Conservation (phyloP, 2,329 filamentous ascomycete species). For the Fusarium veterinarium region DNA sequence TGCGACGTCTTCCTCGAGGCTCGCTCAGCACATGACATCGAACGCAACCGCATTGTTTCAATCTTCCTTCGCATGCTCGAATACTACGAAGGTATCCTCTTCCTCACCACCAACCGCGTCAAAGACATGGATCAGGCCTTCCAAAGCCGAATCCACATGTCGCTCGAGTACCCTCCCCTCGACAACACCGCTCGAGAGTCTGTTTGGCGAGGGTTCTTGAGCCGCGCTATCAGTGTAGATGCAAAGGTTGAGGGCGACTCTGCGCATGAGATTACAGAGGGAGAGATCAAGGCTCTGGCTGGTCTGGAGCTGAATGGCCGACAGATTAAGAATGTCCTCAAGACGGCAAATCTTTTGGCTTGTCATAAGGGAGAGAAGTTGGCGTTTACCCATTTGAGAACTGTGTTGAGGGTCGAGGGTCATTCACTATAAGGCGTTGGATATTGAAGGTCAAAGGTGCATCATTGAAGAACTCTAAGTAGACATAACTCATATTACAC, state of each 20-base stretch:
- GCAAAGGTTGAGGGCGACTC: slow-evolving; percentile 37
- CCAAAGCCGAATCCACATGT: slow-evolving; percentile 61
- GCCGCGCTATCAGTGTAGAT: slow-evolving; percentile 43
- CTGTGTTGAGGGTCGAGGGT: slow-evolving; percentile 48
- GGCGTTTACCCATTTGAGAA: slow-evolving; percentile 45
- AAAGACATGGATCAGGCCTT: slow-evolving; percentile 60
- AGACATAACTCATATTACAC: not conserved
- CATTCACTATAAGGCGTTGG: slow-evolving; percentile 40
- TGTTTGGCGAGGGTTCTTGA: slow-evolving; percentile 56
- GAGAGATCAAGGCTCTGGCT: slow-evolving; percentile 52
- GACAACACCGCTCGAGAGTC: slow-evolving; percentile 49
- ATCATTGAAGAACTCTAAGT: not conserved
- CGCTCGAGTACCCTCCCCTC: slow-evolving; percentile 59
- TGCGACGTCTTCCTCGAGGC: slow-evolving; percentile 59
- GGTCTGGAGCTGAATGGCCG: slow-evolving; percentile 59
- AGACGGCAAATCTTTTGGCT: slow-evolving; percentile 50
- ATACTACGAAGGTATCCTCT: slow-evolving; percentile 62
- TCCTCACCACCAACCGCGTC: slow-evolving; percentile 61
- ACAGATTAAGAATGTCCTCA: slow-evolving; percentile 64
- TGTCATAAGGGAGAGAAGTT: slow-evolving; percentile 48
- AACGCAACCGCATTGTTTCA: slow-evolving; percentile 49
- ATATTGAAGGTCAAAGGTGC: not conserved
- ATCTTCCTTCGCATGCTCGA: slow-evolving; percentile 59
- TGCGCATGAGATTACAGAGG: slow-evolving; percentile 48
- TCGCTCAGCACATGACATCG: slow-evolving; percentile 49